Base-by-base conservation (phyloP, 2,329 filamentous ascomycete genomes). In the Arthrobotrys megalospora region DNA sequence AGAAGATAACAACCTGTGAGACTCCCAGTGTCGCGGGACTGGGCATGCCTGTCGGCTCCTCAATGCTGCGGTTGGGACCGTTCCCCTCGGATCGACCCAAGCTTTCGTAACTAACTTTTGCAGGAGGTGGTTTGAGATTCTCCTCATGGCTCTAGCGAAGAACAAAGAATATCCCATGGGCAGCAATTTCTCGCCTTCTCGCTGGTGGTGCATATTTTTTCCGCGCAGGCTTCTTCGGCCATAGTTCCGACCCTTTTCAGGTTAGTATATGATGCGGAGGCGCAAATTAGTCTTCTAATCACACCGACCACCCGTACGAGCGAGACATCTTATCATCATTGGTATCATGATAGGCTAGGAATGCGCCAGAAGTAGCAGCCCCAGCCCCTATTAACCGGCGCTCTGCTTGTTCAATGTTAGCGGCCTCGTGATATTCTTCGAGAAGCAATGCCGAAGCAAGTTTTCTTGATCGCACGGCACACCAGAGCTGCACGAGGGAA, bases 291-390 rank as follows among this genome's bases (percentile, higher is more conserved):
- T 71, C 52, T 77, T 77, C 66, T 77, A 70, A 77, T 77, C 73
- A 70, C 66, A 77, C 36, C 55, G 41, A 53, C 64, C 55, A 62
- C 62, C 66, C 66, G 73, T 77, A 67, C 73, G 65, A 77, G 66
- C 73, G 73, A 77, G 73, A 71, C 58, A 75, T 75, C 73, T 77
- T 77, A 77, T 77, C 73, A 77, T 53, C 52, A 63, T 67, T 62
- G 70, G 70, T 77, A 77, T 77, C 73, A 77, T 53, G 63, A 75
- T 75, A 75, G 70, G 70, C 60, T 10, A 52, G 63, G 63, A 67
- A 28, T 38, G 53, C 41, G 50, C 70, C 70, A 75, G 43, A 68
- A 62, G 63, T 50, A 48, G 63, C 45, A 75, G 53, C 70, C 70
- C 62, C 70, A 67, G 63, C 63, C 69, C 70, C 60, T 55, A 75